Conservation (phyloP, 2,329 filamentous ascomycete genomes). For the Paraphaeosphaeria minitans region DNA sequence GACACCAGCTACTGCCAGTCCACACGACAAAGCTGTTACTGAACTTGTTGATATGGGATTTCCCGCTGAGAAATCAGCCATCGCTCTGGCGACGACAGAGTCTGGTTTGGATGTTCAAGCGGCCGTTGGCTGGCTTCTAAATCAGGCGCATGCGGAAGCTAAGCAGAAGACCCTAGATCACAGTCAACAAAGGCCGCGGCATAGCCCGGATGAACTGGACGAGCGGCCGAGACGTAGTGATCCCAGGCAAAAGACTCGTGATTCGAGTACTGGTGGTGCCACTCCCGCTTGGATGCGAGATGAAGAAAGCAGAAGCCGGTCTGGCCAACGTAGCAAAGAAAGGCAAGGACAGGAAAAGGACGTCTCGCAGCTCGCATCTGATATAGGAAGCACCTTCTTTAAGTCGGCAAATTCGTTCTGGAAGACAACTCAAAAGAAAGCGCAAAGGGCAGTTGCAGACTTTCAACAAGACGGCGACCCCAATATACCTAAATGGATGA, state of each 20-base stretch:
- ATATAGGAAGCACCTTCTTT: conserved; percentile 81
- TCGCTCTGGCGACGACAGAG: conserved; percentile 79
- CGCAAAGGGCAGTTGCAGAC: conserved; percentile 90
- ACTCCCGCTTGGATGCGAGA: conserved; percentile 68
- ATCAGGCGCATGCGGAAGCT: conserved; percentile 85
- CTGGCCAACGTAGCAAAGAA: conserved; percentile 56
- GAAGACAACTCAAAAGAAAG: conserved; percentile 91
- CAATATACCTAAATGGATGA: conserved; percentile 94
- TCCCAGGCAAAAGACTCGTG: conserved; percentile 36
- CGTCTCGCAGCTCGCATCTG: conserved; percentile 78
- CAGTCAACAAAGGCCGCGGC: conserved; percentile 32
- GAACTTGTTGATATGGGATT: conserved; percentile 97
- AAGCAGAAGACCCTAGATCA: conserved; percentile 66
- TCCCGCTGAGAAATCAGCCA: conserved; percentile 77
- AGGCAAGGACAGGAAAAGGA: conserved; percentile 68
- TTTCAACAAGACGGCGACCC: conserved; percentile 75
- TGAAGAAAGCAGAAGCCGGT: conserved; percentile 57
- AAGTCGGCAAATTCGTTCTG: conserved; percentile 95
- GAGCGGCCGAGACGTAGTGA: conserved; percentile 32
- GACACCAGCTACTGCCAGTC: conserved; percentile 46
- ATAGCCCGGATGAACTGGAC: conserved; percentile 30
- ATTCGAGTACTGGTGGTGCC: conserved; percentile 40
- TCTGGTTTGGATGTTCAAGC: conserved; percentile 80
- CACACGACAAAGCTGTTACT: conserved; percentile 78
- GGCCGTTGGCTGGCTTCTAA: conserved; percentile 86